Base-by-base conservation (phyloP, 2,329 filamentous ascomycete genomes). In the Lasiodiplodia sp. region DNA sequence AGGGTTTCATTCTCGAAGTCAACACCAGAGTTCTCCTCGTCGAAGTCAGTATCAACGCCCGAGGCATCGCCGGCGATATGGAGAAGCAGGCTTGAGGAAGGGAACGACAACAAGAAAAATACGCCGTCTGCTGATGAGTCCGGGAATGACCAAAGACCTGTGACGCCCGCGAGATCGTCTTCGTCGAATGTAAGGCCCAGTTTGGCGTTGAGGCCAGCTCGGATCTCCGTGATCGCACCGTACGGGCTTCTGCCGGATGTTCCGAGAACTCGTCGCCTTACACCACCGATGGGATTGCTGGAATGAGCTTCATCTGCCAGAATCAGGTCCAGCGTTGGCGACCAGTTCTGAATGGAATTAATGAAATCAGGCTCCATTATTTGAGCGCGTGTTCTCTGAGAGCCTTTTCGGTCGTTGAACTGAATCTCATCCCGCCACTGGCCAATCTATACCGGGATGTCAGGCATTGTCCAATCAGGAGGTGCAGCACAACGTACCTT, bases 331-430 rank as follows among this genome's bases (percentile, higher is more conserved):
- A 84, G 83, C 57, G 86, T 79, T 4, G 87, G 85, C 0, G 84
- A 82, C 83, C 85, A 90, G 70, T 89, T 89, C 21, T 87, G 86
- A 66, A 97, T 87, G 4, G 82, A 83, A 56, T 90, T 87, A 31
- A 91, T 83, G 65, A 84, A 84, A 57, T 82, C 79, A 62, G 81
- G 85, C 68, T 56, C 69, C 71, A 31, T 85, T 78, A 70, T 87
- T 80, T 71, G 56, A 2, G 67, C 62, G 21, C 67, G 62, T 21
- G 88, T 86, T 65, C 90, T 72, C 60, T 74, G 73, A 71, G 78
- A 70, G 34, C 70, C 68, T n/a, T 72, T 73, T 73, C 78, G 79
- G 7, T 64, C 58, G 21, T 63, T 57, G 28, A 47, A 49, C 23
- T 53, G 49, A 28, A 68, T 64, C 58, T 68, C 67, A 40, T 68